A percentile compares a stretch with the other conserved stretches of the same genome.
phyloP scores from a whole-genome alignment of 257 asterid species.

The Solanum chaucha region DNA sequence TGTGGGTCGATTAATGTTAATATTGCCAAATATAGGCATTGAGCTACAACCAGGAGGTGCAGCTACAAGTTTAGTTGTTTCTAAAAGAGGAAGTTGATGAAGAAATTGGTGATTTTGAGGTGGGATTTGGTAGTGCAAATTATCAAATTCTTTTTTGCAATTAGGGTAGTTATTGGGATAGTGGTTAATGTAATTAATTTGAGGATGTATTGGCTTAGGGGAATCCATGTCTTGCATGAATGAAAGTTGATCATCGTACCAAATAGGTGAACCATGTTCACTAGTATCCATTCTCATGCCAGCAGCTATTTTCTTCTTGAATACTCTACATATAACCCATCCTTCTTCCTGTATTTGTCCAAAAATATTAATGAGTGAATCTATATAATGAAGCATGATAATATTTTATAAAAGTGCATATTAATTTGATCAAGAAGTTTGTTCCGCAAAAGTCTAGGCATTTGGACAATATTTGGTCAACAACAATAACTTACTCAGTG shows the following conservation, averaged over 20 bases:
- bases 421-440: neutral
- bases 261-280: constrained; percentile 70
- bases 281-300: constrained; percentile 30
- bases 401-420: neutral
- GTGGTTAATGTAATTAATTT: constrained; percentile 9
- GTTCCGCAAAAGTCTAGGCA: neutral
- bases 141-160: constrained; percentile 42
- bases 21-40: constrained; percentile 12
- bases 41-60: constrained; percentile 17
- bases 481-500: neutral
- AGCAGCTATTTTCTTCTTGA: constrained; percentile 62
- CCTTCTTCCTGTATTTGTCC: constrained; percentile 70
- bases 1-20: neutral
- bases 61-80: constrained; percentile 29
- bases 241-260: constrained; percentile 84
- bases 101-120: constrained; percentile 27
- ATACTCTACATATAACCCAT: constrained; percentile 92
- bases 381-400: neutral
- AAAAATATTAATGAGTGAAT: neutral
- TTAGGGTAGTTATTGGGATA: constrained; percentile 17
- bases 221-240: constrained; percentile 74
- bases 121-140: constrained; percentile 27
- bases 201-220: constrained; percentile 32
- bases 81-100: constrained; percentile 66
- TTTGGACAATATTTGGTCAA: neutral